Conservation (phyloP, 1,284 basidiomycete species). For the Ustilago vetiveriae region DNA sequence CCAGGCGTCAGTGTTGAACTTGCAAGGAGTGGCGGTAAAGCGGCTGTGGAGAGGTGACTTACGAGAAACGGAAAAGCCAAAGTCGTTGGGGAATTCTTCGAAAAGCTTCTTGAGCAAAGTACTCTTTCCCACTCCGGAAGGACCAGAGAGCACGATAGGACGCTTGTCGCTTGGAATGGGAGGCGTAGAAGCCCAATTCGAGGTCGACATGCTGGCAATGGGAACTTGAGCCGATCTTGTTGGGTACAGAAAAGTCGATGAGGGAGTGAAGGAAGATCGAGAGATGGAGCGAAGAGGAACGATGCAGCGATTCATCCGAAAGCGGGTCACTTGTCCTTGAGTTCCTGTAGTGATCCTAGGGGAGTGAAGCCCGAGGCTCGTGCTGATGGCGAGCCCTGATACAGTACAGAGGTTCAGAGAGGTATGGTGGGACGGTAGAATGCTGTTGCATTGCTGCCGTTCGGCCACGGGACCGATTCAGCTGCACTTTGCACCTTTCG, state of each 20-base stretch:
- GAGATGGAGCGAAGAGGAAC: constrained; percentile 1
- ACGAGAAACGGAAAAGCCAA: constrained; percentile 93
- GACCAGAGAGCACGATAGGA: constrained; percentile 81
- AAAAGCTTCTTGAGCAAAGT: constrained; percentile 89
- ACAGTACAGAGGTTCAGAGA: too few relatives aligned
- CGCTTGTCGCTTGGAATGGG: constrained; percentile 43
- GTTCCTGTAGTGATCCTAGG: too few relatives aligned
- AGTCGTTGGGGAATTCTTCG: constrained; percentile 81
- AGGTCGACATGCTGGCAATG: constrained; percentile 26
- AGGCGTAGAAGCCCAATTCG: constrained; percentile 42
- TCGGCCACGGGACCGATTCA: not conserved
- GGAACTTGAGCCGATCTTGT: constrained; percentile 1
- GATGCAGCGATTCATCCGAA: constrained; percentile 11
- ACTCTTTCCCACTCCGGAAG: constrained; percentile 92
- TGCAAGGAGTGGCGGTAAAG: too few relatives aligned
- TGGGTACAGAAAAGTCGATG: not conserved
- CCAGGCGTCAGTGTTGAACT: too few relatives aligned
- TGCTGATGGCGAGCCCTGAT: too few relatives aligned
- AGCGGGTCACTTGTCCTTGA: not conserved
- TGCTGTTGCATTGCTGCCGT: not conserved
- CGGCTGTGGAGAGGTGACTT: too few relatives aligned
- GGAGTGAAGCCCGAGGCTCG: too few relatives aligned
- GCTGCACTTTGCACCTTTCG: not conserved
- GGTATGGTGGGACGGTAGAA: too few relatives aligned
- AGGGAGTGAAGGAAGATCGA: constrained; percentile 5